A percentile compares a stretch with the other conserved stretches of the same genome.
Evolutionary conservation across 2,329 filamentous ascomycete genomes (phyloP).

Genomic region (Sporothrix protearum): DNA sequence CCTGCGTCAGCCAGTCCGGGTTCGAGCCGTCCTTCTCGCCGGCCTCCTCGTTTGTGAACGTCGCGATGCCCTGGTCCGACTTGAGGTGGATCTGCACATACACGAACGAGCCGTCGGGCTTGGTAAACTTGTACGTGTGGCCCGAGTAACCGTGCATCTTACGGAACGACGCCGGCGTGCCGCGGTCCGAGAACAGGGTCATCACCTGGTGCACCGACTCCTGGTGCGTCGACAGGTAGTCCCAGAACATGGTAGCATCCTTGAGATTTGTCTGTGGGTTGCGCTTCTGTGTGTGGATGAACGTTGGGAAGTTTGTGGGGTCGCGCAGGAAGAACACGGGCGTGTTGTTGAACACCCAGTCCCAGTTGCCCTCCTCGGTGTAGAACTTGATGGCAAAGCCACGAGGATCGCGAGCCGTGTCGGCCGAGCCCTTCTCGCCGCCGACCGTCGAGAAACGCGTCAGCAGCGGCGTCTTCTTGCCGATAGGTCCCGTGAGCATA

Average conservation of each 20-base stretch:
- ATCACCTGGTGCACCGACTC: slow-evolving; percentile 63
- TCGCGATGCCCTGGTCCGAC: slow-evolving; percentile 60
- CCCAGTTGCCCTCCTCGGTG: slow-evolving; percentile 71
- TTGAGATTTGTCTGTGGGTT: slow-evolving; percentile 67
- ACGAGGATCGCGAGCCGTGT: slow-evolving; percentile 73
- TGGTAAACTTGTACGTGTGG: slow-evolving; percentile 64
- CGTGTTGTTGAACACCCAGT: slow-evolving; percentile 70
- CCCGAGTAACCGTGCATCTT: slow-evolving; percentile 67
- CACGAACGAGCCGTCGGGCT: slow-evolving; percentile 61
- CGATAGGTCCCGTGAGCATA: slow-evolving; percentile 26
- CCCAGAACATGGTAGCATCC: slow-evolving; percentile 64
- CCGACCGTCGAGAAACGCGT: slow-evolving; percentile 72
- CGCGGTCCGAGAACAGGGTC: slow-evolving; percentile 63
- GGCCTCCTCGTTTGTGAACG: slow-evolving; percentile 56
- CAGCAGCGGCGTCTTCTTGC: slow-evolving; percentile 57
- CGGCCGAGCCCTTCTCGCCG: slow-evolving; percentile 68
- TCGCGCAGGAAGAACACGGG: slow-evolving; percentile 75
- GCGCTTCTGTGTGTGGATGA: slow-evolving; percentile 76
- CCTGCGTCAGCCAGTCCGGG: slow-evolving; percentile 61
- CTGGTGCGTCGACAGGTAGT: slow-evolving; percentile 55
- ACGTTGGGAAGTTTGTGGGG: slow-evolving; percentile 68
- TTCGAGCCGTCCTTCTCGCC: slow-evolving; percentile 51
- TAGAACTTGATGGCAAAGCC: slow-evolving; percentile 74
- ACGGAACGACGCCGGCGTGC: slow-evolving; percentile 62
- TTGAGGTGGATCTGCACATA: slow-evolving; percentile 65